These are phyloP conservation scores for Pyropia yezoensis DNA, from an alignment of 23 red algal genomes.

Conservation along the genomic window DNA sequence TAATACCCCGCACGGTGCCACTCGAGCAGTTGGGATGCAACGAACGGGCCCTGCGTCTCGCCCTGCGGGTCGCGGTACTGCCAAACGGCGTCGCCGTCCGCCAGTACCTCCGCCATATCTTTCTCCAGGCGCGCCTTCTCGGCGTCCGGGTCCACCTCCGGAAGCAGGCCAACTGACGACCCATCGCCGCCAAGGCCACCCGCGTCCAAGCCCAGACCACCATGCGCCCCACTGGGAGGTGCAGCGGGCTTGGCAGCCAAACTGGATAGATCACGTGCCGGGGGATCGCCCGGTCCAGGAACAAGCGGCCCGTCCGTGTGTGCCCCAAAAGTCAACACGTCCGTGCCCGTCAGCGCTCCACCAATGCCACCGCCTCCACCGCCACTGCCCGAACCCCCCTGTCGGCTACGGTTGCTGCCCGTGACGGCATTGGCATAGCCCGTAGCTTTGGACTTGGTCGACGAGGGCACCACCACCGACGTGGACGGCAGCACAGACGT, in stretches of 20 bases:
- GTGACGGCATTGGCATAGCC: too few relatives aligned
- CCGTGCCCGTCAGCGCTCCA: too few relatives aligned
- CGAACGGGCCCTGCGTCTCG: slow-evolving; percentile 56
- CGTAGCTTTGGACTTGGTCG: too few relatives aligned
- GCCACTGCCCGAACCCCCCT: too few relatives aligned
- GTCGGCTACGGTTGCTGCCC: too few relatives aligned
- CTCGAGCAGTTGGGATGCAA: slow-evolving; percentile 45
- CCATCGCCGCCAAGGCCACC: not conserved
- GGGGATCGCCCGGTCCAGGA: not conserved
- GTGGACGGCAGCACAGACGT: too few relatives aligned
- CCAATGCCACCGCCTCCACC: too few relatives aligned
- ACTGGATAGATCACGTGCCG: not conserved
- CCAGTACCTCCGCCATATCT: slow-evolving; percentile 7
- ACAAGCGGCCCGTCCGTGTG: too few relatives aligned
- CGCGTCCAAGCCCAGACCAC: slow-evolving; percentile 2
- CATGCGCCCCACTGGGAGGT: slow-evolving; percentile 15
- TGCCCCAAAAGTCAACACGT: too few relatives aligned
- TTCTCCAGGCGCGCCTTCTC: slow-evolving; percentile 3
- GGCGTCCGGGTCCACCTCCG: not conserved
- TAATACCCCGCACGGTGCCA: slow-evolving; percentile 71
- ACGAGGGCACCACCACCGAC: too few relatives aligned
- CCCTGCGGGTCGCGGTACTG: slow-evolving; percentile 61
- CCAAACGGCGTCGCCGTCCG: slow-evolving; percentile 39
- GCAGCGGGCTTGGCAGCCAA: slow-evolving; percentile 6
- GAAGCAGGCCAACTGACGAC: not conserved